phyloP scores from a whole-genome alignment of 2,329 filamentous ascomycete species.

The Botrytis squamosa region DNA sequence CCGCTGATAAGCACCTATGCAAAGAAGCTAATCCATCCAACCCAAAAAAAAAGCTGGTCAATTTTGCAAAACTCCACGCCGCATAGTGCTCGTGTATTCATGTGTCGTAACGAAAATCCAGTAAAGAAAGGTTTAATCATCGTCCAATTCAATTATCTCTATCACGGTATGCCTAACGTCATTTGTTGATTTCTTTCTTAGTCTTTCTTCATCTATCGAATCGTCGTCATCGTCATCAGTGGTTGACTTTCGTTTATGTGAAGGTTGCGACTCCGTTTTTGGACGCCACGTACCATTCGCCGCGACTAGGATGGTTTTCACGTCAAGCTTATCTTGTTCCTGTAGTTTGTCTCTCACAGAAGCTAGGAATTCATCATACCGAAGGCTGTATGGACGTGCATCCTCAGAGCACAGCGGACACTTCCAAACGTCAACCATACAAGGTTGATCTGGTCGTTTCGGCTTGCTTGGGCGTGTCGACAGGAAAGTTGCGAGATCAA shows the following conservation, averaged over 20 bases:
- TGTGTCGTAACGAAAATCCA: neutral
- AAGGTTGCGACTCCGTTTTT: slow-evolving; percentile 41
- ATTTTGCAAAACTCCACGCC: slow-evolving; percentile 11
- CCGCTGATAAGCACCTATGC: slow-evolving; percentile 1
- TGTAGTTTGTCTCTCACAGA: slow-evolving; percentile 58
- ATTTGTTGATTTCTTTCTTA: slow-evolving; percentile 10
- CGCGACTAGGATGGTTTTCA: slow-evolving; percentile 61
- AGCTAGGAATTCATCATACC: slow-evolving; percentile 72
- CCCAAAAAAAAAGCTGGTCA: neutral
- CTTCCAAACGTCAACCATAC: slow-evolving; percentile 70
- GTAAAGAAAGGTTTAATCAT: slow-evolving; percentile 27
- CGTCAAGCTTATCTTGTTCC: slow-evolving; percentile 47
- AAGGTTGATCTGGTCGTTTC: slow-evolving; percentile 51
- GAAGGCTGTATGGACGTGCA: slow-evolving; percentile 68
- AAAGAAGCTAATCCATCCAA: slow-evolving; percentile 15
- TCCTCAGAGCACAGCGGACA: slow-evolving; percentile 82
- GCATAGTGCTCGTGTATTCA: neutral
- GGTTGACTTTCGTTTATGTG: slow-evolving; percentile 20
- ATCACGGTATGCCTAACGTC: slow-evolving; percentile 20
- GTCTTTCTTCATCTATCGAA: slow-evolving; percentile 21
- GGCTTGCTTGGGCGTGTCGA: slow-evolving; percentile 54
- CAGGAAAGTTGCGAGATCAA: slow-evolving; percentile 83
- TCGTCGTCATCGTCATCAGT: slow-evolving; percentile 17
- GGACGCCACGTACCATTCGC: slow-evolving; percentile 65
- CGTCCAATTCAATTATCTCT: slow-evolving; percentile 36